phyloP scores from a whole-genome alignment of 108 stramenopile species.

The Craspedostauros australis region DNA sequence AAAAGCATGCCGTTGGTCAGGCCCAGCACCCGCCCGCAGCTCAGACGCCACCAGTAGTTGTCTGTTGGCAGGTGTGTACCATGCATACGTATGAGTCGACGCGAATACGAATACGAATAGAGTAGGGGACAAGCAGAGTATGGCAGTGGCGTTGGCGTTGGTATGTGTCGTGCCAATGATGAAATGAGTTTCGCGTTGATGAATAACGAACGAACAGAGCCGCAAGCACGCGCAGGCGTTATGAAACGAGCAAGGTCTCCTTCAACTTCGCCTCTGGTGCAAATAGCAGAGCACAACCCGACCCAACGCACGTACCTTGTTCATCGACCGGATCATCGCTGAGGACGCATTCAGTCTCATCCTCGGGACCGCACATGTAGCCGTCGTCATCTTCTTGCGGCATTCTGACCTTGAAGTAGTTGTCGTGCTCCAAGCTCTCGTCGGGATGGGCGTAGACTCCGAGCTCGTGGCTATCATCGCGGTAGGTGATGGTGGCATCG shows the following conservation, averaged over 20 bases:
- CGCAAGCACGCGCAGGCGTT: too few species aligned
- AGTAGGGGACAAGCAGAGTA: too few species aligned
- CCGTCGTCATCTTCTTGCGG: slow-evolving; percentile 32
- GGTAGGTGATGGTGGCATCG: slow-evolving; percentile 69
- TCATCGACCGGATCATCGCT: neutral
- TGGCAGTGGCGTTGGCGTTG: too few species aligned
- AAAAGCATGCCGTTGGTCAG: slow-evolving; percentile 84
- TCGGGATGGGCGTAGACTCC: slow-evolving; percentile 68
- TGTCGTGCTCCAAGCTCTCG: slow-evolving; percentile 33
- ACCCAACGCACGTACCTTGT: neutral
- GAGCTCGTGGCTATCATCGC: slow-evolving; percentile 41
- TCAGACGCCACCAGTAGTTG: slow-evolving; percentile 99
- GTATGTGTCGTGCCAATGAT: too few species aligned
- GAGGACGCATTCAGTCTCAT: too few species aligned
- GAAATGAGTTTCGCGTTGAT: too few species aligned
- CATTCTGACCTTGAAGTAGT: slow-evolving; percentile 30
- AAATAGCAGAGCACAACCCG: slow-evolving; percentile 39
- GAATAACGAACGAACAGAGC: too few species aligned
- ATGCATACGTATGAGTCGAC: too few species aligned
- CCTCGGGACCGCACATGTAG: slow-evolving; percentile 37
- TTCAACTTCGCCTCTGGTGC: slow-evolving; percentile 28
- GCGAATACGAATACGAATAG: too few species aligned
- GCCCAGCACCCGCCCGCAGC: slow-evolving; percentile 84
- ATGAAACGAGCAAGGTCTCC: neutral
- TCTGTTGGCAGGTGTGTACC: too few species aligned